Percentiles rank a stretch among this genome's conserved stretches.
These are phyloP conservation scores for Warburgia ugandensis DNA, from an alignment of 164 flowering plant species.

Conservation along the genomic window DNA sequence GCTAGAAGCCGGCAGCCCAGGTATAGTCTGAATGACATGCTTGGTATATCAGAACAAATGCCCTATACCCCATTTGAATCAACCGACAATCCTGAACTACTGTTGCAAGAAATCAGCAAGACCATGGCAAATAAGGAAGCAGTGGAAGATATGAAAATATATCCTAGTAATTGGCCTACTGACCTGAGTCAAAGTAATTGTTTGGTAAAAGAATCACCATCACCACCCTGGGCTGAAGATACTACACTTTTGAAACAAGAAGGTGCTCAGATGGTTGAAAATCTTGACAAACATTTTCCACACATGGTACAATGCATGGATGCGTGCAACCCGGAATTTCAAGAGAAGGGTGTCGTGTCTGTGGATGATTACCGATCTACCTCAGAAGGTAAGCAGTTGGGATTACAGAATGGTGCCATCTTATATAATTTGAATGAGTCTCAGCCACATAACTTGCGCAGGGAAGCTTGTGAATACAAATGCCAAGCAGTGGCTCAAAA, in stretches of 20 bases:
- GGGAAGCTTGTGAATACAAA: constrained; percentile 17
- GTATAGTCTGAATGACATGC: constrained; percentile 13
- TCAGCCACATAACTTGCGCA: too few species aligned
- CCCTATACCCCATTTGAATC: constrained; percentile 17
- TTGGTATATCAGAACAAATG: constrained; percentile 7
- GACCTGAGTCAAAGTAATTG: constrained; percentile 8
- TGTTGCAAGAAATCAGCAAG: constrained; percentile 38
- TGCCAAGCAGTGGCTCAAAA: constrained; percentile 6
- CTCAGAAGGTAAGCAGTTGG: constrained; percentile 13
- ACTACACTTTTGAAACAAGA: constrained; percentile 16
- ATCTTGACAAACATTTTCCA: constrained; percentile 8
- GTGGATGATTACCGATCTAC: constrained; percentile 12
- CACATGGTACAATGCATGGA: constrained; percentile 4
- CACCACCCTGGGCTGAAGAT: constrained; percentile 18
- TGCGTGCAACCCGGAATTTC: constrained; percentile 22
- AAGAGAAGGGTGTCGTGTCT: constrained; percentile 40
- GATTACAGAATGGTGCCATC: constrained; percentile 5
- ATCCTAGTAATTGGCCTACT: constrained; percentile 16
- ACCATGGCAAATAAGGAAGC: constrained; percentile 27
- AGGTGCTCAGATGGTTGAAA: constrained; percentile 9
- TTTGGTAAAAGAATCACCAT: constrained; percentile 23
- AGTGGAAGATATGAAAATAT: constrained; percentile 7
- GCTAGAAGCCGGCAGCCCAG: constrained; percentile 24
- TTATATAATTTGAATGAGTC: constrained; percentile 3
- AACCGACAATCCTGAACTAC: constrained; percentile 33